Conservation (phyloP, 2,329 filamentous ascomycete species). For the Aspergillus aculeatus region DNA sequence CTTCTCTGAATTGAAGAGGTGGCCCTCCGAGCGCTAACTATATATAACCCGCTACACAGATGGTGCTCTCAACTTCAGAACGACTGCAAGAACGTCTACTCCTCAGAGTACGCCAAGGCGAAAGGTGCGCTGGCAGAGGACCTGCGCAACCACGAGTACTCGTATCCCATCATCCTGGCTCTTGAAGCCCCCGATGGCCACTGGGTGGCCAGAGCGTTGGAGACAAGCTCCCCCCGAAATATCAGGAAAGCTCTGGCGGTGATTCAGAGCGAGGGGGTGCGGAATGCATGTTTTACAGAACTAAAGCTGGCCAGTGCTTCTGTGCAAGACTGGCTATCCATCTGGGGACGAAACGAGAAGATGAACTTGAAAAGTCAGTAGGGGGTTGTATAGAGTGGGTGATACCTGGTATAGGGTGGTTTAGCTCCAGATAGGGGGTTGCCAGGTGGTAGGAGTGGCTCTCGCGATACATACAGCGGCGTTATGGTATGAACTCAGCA, state of each 20-base stretch:
- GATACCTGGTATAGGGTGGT: neutral
- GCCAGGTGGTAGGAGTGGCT: no score
- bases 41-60: conserved; percentile 7
- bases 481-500: neutral
- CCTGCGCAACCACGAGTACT: conserved; percentile 20
- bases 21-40: neutral
- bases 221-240: conserved; percentile 16
- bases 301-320: conserved; percentile 13
- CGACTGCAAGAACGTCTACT: conserved; percentile 27
- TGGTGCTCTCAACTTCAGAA: conserved; percentile 26
- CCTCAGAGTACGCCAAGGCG: conserved; percentile 21
- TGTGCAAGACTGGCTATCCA: conserved; percentile 24
- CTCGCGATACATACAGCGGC: neutral
- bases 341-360: conserved; percentile 27
- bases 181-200: conserved; percentile 17
- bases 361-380: conserved; percentile 19
- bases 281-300: conserved; percentile 16
- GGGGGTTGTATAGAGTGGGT: neutral
- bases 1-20: neutral
- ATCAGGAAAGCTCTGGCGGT: conserved; percentile 18
- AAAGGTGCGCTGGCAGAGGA: conserved; percentile 23
- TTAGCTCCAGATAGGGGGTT: neutral
- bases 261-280: conserved; percentile 18
- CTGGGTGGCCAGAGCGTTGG: conserved; percentile 16
- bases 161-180: conserved; percentile 22